These are phyloP conservation scores for Fusarium transvaalense DNA, from an alignment of 2,329 filamentous ascomycete species.

Conservation along the genomic window DNA sequence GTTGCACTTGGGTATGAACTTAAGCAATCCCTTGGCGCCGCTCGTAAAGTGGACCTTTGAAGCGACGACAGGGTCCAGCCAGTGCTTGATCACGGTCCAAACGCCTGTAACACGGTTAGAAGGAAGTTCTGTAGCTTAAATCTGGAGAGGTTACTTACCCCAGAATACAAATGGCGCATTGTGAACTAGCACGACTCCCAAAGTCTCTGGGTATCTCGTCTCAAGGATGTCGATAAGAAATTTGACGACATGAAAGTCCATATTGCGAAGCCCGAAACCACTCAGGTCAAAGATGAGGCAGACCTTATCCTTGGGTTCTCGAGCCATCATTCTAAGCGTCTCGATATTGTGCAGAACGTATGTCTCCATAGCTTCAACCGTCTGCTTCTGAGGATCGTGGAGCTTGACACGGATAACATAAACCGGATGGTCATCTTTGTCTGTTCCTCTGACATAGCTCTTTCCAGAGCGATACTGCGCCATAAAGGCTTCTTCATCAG, in stretches of 20 bases:
- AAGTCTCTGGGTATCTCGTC: conserved; percentile 80
- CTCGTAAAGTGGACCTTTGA: conserved; percentile 78
- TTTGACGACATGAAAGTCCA: conserved; percentile 81
- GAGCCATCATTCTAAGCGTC: conserved; percentile 50
- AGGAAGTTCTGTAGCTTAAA: background rate
- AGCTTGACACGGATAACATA: conserved; percentile 52
- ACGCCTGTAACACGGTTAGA: conserved; percentile 45
- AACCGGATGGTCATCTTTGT: conserved; percentile 53
- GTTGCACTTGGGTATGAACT: conserved; percentile 70
- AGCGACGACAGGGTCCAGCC: conserved; percentile 81
- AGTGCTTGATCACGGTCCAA: conserved; percentile 77
- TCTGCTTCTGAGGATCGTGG: conserved; percentile 50
- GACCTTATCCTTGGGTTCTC: conserved; percentile 35
- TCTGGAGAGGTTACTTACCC: conserved; percentile 40
- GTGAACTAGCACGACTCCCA: conserved; percentile 78
- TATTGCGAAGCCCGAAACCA: conserved; percentile 77
- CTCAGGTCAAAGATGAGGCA: conserved; percentile 78
- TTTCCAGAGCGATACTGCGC: conserved; percentile 56
- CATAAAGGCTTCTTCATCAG: conserved; percentile 54
- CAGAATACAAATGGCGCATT: conserved; percentile 80
- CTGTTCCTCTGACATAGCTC: conserved; percentile 54
- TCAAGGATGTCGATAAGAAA: conserved; percentile 86
- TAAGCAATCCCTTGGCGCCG: conserved; percentile 69
- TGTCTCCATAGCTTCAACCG: conserved; percentile 52
- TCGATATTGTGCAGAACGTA: conserved; percentile 58